A percentile compares a stretch with the other conserved stretches of the same genome.
These are phyloP conservation scores for Debaryomyces singareniensis DNA, from an alignment of 1,139 yeast genomes.

Conservation along the genomic window DNA sequence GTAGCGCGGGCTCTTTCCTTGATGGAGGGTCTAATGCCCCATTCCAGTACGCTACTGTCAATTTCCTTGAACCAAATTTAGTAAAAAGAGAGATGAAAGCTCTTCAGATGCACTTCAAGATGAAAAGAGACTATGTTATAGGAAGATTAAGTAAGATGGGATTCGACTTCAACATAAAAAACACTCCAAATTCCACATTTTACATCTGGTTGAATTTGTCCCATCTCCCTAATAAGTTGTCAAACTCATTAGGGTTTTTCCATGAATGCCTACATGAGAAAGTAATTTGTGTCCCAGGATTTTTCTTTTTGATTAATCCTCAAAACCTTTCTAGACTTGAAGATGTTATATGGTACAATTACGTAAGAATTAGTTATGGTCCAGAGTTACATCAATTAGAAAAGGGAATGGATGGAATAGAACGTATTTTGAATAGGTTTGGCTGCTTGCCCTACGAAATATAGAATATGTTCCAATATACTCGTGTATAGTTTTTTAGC, in stretches of 20 bases:
- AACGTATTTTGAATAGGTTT: conserved; percentile 45
- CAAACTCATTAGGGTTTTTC: conserved; percentile 61
- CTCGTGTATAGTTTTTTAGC: too few relatives aligned
- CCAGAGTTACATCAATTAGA: conserved; percentile 52
- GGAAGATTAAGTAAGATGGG: conserved; percentile 52
- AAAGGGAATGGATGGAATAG: conserved; percentile 64
- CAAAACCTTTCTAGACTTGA: conserved; percentile 55
- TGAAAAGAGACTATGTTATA: conserved; percentile 57
- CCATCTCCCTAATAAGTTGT: conserved; percentile 53
- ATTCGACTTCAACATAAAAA: conserved; percentile 39
- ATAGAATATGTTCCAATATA: background rate
- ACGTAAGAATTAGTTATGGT: conserved; percentile 58
- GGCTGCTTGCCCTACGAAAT: conserved; percentile 32
- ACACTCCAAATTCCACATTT: conserved; percentile 57
- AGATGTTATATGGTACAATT: conserved; percentile 61
- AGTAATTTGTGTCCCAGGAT: conserved; percentile 63
- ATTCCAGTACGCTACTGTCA: conserved; percentile 58
- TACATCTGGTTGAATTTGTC: conserved; percentile 59
- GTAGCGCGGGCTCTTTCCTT: conserved; percentile 58
- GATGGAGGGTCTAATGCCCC: conserved; percentile 68
- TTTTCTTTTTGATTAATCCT: conserved; percentile 61
- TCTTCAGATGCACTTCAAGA: conserved; percentile 52
- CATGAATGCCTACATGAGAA: conserved; percentile 62
- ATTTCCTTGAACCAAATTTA: conserved; percentile 47
- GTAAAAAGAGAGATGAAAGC: conserved; percentile 56